Evolutionary conservation across 768 basidiomycete genomes (phyloP).

Genomic region (Suillus discolor): DNA sequence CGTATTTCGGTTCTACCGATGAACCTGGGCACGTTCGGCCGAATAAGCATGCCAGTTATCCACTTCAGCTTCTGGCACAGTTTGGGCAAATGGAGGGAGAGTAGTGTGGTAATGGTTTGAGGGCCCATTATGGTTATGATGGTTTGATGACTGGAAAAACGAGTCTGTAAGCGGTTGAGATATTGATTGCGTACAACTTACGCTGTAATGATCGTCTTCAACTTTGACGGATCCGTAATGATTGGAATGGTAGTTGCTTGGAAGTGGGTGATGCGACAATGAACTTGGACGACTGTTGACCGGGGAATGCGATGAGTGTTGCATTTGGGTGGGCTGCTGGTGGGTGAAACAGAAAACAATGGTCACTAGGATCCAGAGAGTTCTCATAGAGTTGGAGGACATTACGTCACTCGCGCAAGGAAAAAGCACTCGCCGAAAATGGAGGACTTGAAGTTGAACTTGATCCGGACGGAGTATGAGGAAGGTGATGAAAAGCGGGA

Average conservation of each 20-base stretch:
- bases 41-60: constrained; percentile 69
- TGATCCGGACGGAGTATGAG: constrained; percentile 71
- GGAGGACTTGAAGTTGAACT: constrained; percentile 76
- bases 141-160: constrained; percentile 32
- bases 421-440: constrained; percentile 84
- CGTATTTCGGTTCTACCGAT: constrained; percentile 44
- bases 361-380: constrained; percentile 62
- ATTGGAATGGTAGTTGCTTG: constrained; percentile 45
- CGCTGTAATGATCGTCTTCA: constrained; percentile 65
- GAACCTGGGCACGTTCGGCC: constrained; percentile 60
- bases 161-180: background rate
- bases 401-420: constrained; percentile 34
- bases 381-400: constrained; percentile 35
- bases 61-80: constrained; percentile 44
- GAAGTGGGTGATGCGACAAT: constrained; percentile 40
- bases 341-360: constrained; percentile 40
- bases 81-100: constrained; percentile 51
- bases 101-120: constrained; percentile 44
- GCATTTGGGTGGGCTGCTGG: constrained; percentile 70
- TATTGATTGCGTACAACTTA: constrained; percentile 32
- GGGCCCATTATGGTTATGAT: constrained; percentile 35
- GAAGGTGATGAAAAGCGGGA: constrained; percentile 60
- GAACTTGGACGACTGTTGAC: constrained; percentile 49
- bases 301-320: constrained; percentile 54
- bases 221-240: constrained; percentile 64